Evolutionary conservation across 176 grass and related monocot species (phyloP), one percentile per base, ranked within the genome.

Genomic region (Microstegium vimineum): DNA sequence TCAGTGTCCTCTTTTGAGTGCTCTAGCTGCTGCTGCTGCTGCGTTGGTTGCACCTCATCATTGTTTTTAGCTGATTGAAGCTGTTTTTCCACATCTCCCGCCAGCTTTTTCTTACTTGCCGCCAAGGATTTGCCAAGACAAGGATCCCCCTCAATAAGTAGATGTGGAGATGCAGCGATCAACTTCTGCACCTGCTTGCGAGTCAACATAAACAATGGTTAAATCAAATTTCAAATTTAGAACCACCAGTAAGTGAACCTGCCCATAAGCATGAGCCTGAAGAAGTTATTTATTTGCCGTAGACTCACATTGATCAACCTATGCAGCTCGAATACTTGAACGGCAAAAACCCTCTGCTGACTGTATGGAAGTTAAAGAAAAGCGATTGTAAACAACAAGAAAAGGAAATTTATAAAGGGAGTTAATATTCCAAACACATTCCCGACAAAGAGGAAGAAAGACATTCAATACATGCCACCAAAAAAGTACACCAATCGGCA

Each of bases 241-340:
- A 71, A 78, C 38, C 28, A 86, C 38, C 26, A 5, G 38, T 37
- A 65, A 73, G 43, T 54, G 45, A 30, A 78, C 56, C 73, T 71
- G 67, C 76, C 30, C 34, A 56, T 49, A 23, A n/a, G 75, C 26
- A 80, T 69, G 17, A 62, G 23, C 41, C 12, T 10, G 31, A 74
- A 68, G 57, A 40, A 73, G 47, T 31, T 22, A 18, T 47, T 41
- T 69, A 51, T 79, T 79, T 86, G 33, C 60, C 8, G 42, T 28
- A 38, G 40, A 91, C 97, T 94, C 90, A 99, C 93, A 87, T 94
- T 89, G 82, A 99, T 93, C 86, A 99, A 78, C 41, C 89, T 93
- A 93, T 96, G 97, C 56, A 99, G 87, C 91, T 99, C 91, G 68
- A 99, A 99, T 46, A 96, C 89, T 92, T 99, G 97, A 62, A 94